Conservation (phyloP, 1,284 basidiomycete genomes). For the Rhodotorula mucilaginosa region DNA sequence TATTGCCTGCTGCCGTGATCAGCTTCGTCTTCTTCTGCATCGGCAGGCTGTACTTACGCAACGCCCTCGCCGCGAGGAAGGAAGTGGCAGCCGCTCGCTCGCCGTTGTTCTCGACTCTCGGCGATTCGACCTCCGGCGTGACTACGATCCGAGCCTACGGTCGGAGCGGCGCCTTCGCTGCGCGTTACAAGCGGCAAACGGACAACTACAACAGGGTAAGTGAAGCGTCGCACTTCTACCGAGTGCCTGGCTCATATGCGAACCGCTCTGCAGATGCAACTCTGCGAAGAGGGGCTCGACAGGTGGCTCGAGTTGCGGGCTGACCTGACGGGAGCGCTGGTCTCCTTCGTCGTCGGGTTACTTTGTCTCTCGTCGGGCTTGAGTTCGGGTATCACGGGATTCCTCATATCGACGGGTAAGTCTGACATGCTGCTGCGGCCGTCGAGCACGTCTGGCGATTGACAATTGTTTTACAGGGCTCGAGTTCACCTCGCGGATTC, state of each 20-base stretch:
- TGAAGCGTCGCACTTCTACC: too few species aligned
- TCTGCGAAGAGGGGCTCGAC: constrained; percentile 33
- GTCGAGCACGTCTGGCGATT: background rate
- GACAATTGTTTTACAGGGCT: background rate
- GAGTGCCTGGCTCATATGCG: background rate
- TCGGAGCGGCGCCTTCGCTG: constrained; percentile 49
- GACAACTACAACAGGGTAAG: constrained; percentile 36
- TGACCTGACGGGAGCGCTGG: constrained; percentile 32
- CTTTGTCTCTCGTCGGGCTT: constrained; percentile 38
- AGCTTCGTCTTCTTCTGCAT: constrained; percentile 36
- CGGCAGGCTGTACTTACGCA: constrained; percentile 33
- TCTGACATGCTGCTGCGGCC: background rate
- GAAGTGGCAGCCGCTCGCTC: constrained; percentile 77
- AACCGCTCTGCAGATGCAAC: constrained; percentile 17
- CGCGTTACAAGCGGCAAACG: constrained; percentile 26
- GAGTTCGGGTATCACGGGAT: constrained; percentile 41
- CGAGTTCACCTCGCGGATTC: constrained; percentile 36
- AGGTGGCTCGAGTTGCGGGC: constrained; percentile 36
- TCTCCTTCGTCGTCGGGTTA: constrained; percentile 48
- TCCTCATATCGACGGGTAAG: constrained; percentile 32
- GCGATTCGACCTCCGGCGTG: constrained; percentile 77
- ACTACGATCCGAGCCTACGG: constrained; percentile 78
- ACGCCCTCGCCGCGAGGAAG: constrained; percentile 34
- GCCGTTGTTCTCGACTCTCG: constrained; percentile 73
- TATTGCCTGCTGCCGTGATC: constrained; percentile 37